Evolutionary conservation across 441 rosid genomes (phyloP).

Genomic region (Jatropha podagrica): DNA sequence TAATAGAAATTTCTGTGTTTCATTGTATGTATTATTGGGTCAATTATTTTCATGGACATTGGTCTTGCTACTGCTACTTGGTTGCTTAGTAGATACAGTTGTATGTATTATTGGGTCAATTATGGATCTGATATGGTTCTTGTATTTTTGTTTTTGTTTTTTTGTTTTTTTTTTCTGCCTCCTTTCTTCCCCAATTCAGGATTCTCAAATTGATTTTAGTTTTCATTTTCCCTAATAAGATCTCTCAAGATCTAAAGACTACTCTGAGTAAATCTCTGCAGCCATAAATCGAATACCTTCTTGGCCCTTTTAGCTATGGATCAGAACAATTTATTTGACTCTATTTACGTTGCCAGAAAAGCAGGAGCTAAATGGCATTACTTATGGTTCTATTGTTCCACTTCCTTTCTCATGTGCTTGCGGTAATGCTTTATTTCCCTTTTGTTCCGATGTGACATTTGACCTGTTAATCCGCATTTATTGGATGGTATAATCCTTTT

Average conservation of each 20-base stretch:
- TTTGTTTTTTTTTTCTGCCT: not conserved
- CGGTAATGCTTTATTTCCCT: constrained; percentile 3
- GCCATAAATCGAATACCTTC: not conserved
- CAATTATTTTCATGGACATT: constrained; percentile 19
- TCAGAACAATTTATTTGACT: not conserved
- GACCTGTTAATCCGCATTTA: constrained; percentile 32
- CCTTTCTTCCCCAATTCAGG: not conserved
- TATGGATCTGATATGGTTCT: not conserved
- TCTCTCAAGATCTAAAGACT: not conserved
- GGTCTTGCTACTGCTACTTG: constrained; percentile 8
- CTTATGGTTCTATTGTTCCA: constrained; percentile 13
- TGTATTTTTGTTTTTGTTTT: no score
- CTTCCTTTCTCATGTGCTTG: constrained; percentile 13
- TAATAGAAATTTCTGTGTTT: constrained; percentile 7
- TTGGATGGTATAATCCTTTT: constrained; percentile 26
- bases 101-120: constrained; percentile 10
- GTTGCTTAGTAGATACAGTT: constrained; percentile 7
- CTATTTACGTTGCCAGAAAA: not conserved
- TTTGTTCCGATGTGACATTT: constrained; percentile 25
- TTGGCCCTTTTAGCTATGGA: not conserved
- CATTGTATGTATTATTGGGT: constrained; percentile 13
- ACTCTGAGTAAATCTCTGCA: not conserved
- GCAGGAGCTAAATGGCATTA: constrained; percentile 14
- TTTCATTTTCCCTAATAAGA: not conserved
- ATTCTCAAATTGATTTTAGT: not conserved